These are phyloP conservation scores for Cladorrhinum samala DNA, from an alignment of 495 filamentous ascomycete species.

Conservation along the genomic window DNA sequence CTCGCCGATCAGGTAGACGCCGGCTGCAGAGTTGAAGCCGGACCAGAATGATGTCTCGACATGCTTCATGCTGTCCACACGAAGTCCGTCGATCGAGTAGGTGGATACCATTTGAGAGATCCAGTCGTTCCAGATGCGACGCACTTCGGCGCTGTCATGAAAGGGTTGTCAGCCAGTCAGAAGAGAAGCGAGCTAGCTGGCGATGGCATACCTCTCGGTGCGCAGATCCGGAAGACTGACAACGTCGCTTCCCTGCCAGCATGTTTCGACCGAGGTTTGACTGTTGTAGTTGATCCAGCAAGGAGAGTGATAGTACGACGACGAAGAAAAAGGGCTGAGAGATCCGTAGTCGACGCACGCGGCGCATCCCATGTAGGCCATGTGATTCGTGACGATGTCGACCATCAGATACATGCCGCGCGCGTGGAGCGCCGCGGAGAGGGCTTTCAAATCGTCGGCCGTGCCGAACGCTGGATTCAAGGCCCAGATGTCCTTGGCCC, in stretches of 20 bases:
- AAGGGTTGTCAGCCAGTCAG: neutral
- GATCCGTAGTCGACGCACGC: conserved; percentile 52
- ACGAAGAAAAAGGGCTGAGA: conserved; percentile 60
- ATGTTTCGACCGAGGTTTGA: conserved; percentile 42
- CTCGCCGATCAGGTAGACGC: conserved; percentile 67
- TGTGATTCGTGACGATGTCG: conserved; percentile 74
- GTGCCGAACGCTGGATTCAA: conserved; percentile 64
- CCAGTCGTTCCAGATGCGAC: conserved; percentile 59
- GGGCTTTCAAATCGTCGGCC: conserved; percentile 54
- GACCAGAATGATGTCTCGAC: conserved; percentile 66
- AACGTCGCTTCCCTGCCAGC: conserved; percentile 60
- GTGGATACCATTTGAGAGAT: conserved; percentile 55
- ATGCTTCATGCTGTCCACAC: conserved; percentile 70
- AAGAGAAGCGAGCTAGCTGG: neutral
- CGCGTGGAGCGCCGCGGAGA: conserved; percentile 54
- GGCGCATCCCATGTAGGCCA: conserved; percentile 56
- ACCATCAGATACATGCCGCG: conserved; percentile 73
- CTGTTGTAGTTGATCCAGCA: conserved; percentile 65
- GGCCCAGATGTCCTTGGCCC: conserved; percentile 61
- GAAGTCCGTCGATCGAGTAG: conserved; percentile 73
- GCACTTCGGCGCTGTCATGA: conserved; percentile 35
- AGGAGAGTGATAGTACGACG: conserved; percentile 58
- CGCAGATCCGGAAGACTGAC: conserved; percentile 65
- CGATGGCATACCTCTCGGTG: conserved; percentile 43
- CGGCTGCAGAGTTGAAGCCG: conserved; percentile 56